A percentile compares a stretch with the other conserved stretches of the same genome.
These are phyloP conservation scores for Porphyrellus sp. DNA, from an alignment of 1,284 basidiomycete species.

Conservation along the genomic window DNA sequence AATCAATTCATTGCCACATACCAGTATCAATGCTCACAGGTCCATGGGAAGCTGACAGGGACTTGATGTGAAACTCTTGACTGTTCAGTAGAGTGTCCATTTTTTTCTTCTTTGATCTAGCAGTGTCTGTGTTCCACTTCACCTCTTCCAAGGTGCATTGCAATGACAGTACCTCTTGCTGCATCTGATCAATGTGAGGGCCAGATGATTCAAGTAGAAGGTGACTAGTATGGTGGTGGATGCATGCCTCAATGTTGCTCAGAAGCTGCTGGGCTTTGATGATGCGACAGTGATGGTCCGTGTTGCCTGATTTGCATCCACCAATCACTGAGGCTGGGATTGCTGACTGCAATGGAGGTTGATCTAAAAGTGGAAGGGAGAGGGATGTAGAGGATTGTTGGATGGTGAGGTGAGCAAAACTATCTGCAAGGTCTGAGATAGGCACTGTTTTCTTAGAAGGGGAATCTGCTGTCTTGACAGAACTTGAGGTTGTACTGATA, in stretches of 20 bases:
- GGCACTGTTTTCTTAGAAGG: background rate
- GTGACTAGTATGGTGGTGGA: background rate
- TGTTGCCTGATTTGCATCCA: background rate
- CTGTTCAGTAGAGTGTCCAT: background rate
- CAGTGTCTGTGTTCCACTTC: background rate
- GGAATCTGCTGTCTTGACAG: background rate
- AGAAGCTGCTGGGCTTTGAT: background rate
- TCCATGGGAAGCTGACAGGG: background rate
- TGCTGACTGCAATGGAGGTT: background rate
- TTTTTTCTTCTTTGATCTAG: background rate
- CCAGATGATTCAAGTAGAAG: background rate
- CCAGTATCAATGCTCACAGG: background rate
- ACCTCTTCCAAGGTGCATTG: background rate
- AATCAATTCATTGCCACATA: background rate
- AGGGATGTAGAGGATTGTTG: background rate
- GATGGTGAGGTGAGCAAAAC: background rate
- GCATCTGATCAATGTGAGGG: background rate
- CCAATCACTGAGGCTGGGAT: background rate
- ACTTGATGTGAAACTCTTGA: background rate
- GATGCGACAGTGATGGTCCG: background rate
- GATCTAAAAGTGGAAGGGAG: background rate
- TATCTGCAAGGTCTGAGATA: background rate
- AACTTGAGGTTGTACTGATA: background rate
- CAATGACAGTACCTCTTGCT: background rate
- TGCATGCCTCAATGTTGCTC: background rate